Percentiles rank a stretch among this genome's conserved stretches.
phyloP scores from a whole-genome alignment of 2,329 filamentous ascomycete genomes.

The Cylindrodendrum hubeiense region DNA sequence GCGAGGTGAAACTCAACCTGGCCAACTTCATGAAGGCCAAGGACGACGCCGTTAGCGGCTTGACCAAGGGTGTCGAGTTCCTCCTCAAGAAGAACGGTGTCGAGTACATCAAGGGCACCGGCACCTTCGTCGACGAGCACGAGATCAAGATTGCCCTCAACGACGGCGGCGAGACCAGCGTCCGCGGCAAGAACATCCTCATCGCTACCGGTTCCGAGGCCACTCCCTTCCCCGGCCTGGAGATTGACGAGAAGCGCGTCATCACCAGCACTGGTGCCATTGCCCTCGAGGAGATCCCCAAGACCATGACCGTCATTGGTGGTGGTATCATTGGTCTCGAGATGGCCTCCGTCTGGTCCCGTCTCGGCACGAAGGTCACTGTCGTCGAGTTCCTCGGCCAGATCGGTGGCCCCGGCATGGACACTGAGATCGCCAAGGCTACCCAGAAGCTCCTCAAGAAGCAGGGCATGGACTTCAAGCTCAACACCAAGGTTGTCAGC shows the following conservation, averaged over 20 bases:
- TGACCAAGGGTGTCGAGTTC: slow-evolving; percentile 98
- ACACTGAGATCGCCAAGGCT: slow-evolving; percentile 90
- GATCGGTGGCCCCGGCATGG: slow-evolving; percentile 98
- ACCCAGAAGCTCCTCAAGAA: slow-evolving; percentile 94
- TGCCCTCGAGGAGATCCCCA: slow-evolving; percentile 88
- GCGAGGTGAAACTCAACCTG: slow-evolving; percentile 96
- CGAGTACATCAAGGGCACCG: slow-evolving; percentile 96
- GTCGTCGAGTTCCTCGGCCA: slow-evolving; percentile 97
- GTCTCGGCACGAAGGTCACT: slow-evolving; percentile 92
- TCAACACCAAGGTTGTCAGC: slow-evolving; percentile 92
- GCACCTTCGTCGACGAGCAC: slow-evolving; percentile 88
- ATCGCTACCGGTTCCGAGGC: slow-evolving; percentile 97
- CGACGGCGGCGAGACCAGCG: slow-evolving; percentile 89
- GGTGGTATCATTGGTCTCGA: slow-evolving; percentile 99
- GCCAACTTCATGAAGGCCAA: slow-evolving; percentile 98
- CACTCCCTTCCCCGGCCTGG: slow-evolving; percentile 94
- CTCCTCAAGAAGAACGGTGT: slow-evolving; percentile 99
- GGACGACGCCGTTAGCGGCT: slow-evolving; percentile 85
- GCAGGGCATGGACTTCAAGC: slow-evolving; percentile 98
- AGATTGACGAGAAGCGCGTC: slow-evolving; percentile 97
- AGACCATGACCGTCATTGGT: slow-evolving; percentile 97
- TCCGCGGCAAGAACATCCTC: slow-evolving; percentile 96
- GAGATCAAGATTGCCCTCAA: slow-evolving; percentile 91
- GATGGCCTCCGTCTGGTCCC: slow-evolving; percentile 98
- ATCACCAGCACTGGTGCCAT: slow-evolving; percentile 97